Evolutionary conservation across 352 stramenopile species (phyloP), one percentile per base, ranked within the genome.

Genomic region (Phytopythium montanum): DNA sequence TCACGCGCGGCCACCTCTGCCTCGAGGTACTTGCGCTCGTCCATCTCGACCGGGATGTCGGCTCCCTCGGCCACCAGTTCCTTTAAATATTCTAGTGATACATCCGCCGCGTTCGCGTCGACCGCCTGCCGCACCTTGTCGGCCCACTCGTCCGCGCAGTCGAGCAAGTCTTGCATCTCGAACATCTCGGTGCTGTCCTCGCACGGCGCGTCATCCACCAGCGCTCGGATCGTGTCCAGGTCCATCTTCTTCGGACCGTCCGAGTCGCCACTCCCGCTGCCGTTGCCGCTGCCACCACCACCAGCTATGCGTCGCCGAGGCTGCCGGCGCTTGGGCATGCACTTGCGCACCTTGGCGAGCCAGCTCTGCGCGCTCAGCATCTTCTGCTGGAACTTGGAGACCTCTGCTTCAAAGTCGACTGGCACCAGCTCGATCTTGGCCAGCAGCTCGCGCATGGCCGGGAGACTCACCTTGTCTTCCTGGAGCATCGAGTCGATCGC

Each of bases 101-200:
- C 82, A 52, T 92, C 81, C 12, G 75, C 73, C 25, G 75, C 81
- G 31, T 57, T 57, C 34, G 76, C 76, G 63, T 92, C 81, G 41
- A 96, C 90, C n/a, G 87, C 85, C 8, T 72, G 56, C 36, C 84
- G 85, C 21, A 96, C 85, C 51, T 90, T 90, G 7, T 81, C 68
- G 8, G 83, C 81, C 87, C 87, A 96, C 42, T 87, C 83, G 55
- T 94, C 84, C 3, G 87, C 87, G 68, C 86, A 96, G 59, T 85
- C 85, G 8, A 96, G 65, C n/a, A 96, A 64, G 28, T 94, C 87
- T 59, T 96, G 85, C 85, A 96, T 96, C 65, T 96, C 87, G 63
- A 91, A 94, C 69, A 94, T 87, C 51, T 96, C 87, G 10, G 73
- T 76, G 45, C 77, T 94, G 52, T 92, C 85, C 57, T 94, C 85